A percentile compares a stretch with the other conserved stretches of the same genome.
These are phyloP conservation scores for Monoraphidium neglectum DNA, from an alignment of 139 green algal species.

Conservation along the genomic window DNA sequence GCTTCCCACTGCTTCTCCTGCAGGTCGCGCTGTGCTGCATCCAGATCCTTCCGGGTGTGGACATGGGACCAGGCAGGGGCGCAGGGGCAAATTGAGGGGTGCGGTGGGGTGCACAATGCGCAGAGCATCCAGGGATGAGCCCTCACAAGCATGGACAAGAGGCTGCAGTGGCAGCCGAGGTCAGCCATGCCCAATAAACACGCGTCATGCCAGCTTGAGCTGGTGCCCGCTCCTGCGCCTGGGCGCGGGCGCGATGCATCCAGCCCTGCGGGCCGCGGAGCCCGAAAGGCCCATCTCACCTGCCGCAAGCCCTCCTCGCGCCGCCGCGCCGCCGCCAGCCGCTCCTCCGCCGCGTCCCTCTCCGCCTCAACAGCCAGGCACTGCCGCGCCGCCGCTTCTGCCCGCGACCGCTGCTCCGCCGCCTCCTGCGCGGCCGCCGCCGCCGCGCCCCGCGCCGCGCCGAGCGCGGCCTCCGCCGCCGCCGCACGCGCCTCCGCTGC, in stretches of 20 bases:
- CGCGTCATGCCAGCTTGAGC: too few relatives aligned
- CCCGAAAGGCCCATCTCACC: background rate
- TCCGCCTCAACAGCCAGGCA: conserved; percentile 21
- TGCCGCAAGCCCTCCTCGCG: conserved; percentile 9
- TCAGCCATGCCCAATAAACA: too few relatives aligned
- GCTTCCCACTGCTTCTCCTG: conserved; percentile 22
- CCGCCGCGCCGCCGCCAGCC: conserved; percentile 16
- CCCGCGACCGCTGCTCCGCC: conserved; percentile 13
- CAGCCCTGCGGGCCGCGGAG: background rate
- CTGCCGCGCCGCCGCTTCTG: conserved; percentile 21
- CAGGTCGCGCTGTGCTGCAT: conserved; percentile 7
- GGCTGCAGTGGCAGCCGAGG: too few relatives aligned
- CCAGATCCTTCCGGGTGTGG: background rate
- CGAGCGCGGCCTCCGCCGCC: conserved; percentile 17
- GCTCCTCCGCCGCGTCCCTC: conserved; percentile 23
- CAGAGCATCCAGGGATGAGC: too few relatives aligned
- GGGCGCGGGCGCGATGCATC: too few relatives aligned
- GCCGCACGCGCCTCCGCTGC: background rate
- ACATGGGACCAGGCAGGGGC: too few relatives aligned
- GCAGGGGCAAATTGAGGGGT: too few relatives aligned
- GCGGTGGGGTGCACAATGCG: too few relatives aligned
- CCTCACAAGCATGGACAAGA: too few relatives aligned
- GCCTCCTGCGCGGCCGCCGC: conserved; percentile 8
- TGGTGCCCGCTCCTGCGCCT: too few relatives aligned
- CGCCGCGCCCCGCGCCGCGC: conserved; percentile 18